These are phyloP conservation scores for Coccomyxa subellipsoidea DNA, from an alignment of 163 green algal genomes.

Conservation along the genomic window DNA sequence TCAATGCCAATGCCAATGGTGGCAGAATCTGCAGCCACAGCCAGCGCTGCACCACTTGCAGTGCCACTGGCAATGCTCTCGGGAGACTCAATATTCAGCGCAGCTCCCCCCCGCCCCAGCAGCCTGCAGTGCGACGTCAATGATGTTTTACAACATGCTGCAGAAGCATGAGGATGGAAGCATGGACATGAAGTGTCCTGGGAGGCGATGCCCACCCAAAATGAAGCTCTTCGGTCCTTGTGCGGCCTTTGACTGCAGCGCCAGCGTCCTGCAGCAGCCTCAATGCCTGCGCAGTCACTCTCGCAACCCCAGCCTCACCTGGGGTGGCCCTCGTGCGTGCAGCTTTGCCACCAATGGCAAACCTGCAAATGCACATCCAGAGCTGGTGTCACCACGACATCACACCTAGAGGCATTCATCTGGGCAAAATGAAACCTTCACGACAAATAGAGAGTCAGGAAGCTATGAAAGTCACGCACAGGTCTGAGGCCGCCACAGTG, in stretches of 20 bases:
- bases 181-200: background rate
- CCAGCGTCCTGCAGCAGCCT: background rate
- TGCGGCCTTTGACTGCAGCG: background rate
- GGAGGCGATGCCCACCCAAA: background rate
- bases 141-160: background rate
- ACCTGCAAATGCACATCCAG: background rate
- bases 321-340: background rate
- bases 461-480: background rate
- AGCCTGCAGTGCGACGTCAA: conserved; percentile 1
- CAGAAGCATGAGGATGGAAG: background rate
- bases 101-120: background rate
- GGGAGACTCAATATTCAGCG: background rate
- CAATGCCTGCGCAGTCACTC: background rate
- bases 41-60: background rate
- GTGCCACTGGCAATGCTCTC: conserved; percentile 10
- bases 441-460: background rate
- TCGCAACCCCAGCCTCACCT: background rate
- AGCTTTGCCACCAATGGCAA: background rate
- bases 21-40: conserved; percentile 4
- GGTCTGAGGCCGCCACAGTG: background rate
- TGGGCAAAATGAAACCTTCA: no score
- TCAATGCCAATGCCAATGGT: conserved; percentile 10
- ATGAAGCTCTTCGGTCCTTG: conserved; percentile 12
- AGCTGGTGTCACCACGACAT: no score
- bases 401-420: no score